Percentiles rank a stretch among this genome's conserved stretches.
Conservation (phyloP, 306 rosid genomes). For the Sindora glabra region DNA sequence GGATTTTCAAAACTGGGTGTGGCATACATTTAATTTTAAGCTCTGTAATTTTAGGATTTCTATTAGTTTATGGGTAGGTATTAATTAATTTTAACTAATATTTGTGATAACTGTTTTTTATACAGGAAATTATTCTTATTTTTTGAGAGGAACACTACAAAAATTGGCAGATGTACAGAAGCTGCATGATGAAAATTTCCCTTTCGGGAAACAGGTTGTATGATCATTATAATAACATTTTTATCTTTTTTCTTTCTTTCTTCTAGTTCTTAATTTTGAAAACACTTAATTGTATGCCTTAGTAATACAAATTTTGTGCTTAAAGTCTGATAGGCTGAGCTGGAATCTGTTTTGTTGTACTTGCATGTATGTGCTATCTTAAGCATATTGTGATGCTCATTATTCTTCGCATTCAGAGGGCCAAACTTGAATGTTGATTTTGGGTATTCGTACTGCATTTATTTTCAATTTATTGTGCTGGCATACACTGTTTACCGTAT, state of each 20-base stretch:
- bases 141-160: constrained; percentile 53
- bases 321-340: background rate
- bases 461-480: no score
- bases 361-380: background rate
- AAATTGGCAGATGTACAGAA: constrained; percentile 74
- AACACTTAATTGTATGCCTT: no score
- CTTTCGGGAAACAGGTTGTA: constrained; percentile 70
- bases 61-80: no score
- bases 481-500: background rate
- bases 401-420: background rate
- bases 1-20: background rate
- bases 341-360: background rate
- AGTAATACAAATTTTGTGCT: background rate
- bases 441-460: no score
- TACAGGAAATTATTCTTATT: constrained; percentile 46
- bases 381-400: background rate
- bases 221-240: background rate
- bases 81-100: background rate
- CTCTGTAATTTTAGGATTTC: no score
- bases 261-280: no score
- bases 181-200: constrained; percentile 74
- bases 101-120: background rate
- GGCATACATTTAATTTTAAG: no score
- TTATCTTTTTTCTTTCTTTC: background rate
- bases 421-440: background rate